Base-by-base conservation (phyloP, 169 alveolate genomes). In the Plasmodium knowlesi region DNA sequence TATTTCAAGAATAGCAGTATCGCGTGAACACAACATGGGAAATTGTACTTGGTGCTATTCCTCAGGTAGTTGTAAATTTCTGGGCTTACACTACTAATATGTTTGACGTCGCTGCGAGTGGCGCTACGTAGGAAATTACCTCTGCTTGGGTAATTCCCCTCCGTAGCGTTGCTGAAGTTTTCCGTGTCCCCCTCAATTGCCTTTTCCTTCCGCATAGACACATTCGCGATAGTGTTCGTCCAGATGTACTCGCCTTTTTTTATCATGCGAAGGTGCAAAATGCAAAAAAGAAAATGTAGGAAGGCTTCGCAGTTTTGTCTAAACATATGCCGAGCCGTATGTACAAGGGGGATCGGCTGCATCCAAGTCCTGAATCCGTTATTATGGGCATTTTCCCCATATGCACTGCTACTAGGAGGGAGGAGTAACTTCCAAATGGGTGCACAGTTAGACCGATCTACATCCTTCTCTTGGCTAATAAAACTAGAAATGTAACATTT, bases 21-120 rank as follows among this genome's bases (percentile, higher is more conserved):
- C 10, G 93, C 53, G 28, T 85, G 84, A 12, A 85, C 79, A 37
- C 93, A 85, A 50, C 93, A 85, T 5, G 93, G 93, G 10, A 85
- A 37, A 32, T 73, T 85, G 61, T 73, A 85, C 5, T 74, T 85
- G 54, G 67, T 9, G 39, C 16, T 30, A 14, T 67, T 74, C 16
- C 80, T 74, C 16, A 85, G 61, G 41, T 85, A 74, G 41, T 74
- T 74, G 25, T 30, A 25, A 34, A 85, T 39, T 74, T 30, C 73
- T 70, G 50, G 2, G 41, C 41, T 73, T 73, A n/a, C 10, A 43
- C 61, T 12, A 3, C 50, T 19, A 4, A 19, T 19, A 28, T 41
- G 46, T 82, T 79, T 19, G 37, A 16, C 22, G 61, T 5, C 72
- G 22, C 54, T 54, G 30, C 72, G 28, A 28, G 5, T 16, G 71